Conservation (phyloP, 345 rosid species). For the Eucalyptus sp. region DNA sequence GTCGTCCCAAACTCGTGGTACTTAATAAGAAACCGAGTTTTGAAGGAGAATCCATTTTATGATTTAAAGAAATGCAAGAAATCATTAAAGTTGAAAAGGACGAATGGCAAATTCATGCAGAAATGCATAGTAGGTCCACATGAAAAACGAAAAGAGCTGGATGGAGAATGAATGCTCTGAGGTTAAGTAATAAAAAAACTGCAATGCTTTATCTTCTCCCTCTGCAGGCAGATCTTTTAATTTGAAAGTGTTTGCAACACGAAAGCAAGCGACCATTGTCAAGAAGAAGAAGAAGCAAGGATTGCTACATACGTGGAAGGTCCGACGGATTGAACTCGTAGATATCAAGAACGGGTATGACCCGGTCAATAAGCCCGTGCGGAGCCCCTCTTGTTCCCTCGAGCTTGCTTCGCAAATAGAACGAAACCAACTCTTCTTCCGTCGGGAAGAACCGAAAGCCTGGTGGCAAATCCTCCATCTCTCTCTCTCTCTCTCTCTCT, state of each 20-base stretch:
- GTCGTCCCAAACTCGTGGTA: neutral
- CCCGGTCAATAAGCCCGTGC: slow-evolving; percentile 16
- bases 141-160: neutral
- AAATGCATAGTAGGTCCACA: neutral
- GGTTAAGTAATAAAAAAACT: neutral
- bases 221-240: neutral
- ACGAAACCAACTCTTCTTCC: slow-evolving; percentile 43
- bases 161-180: neutral
- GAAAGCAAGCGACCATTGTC: neutral
- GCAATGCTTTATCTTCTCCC: neutral
- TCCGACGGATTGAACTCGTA: slow-evolving; percentile 32
- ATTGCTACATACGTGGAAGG: slow-evolving; percentile 24
- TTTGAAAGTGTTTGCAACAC: neutral
- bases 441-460: slow-evolving; percentile 66
- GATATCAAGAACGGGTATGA: slow-evolving; percentile 42
- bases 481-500: neutral
- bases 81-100: neutral
- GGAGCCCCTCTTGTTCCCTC: slow-evolving; percentile 16
- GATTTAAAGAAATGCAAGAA: neutral
- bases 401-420: slow-evolving; percentile 29
- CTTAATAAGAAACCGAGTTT: neutral
- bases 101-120: neutral
- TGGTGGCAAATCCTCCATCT: slow-evolving; percentile 18
- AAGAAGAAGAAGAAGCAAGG: neutral
- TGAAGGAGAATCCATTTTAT: neutral